These are phyloP conservation scores for Suillus discolor DNA, from an alignment of 768 basidiomycete genomes.

Conservation along the genomic window DNA sequence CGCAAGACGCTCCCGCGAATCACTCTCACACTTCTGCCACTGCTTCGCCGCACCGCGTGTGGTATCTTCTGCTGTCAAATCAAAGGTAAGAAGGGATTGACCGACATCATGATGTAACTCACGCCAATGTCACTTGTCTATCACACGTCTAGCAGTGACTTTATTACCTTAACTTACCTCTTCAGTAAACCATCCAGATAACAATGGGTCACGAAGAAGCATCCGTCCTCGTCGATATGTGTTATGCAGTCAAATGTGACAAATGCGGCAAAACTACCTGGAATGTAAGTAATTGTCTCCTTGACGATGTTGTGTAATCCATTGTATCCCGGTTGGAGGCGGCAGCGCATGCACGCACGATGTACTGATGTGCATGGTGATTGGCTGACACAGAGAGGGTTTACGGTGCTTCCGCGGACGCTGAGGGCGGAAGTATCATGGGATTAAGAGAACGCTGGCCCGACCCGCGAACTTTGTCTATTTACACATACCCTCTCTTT, in stretches of 20 bases:
- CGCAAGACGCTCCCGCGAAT: conserved; percentile 4
- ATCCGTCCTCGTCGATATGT: conserved; percentile 49
- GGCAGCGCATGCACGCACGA: conserved; percentile 19
- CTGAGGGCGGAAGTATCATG: conserved; percentile 11
- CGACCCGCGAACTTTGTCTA: conserved; percentile 14
- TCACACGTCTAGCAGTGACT: conserved; percentile 18
- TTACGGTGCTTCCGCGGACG: conserved; percentile 18
- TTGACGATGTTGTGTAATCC: conserved; percentile 25
- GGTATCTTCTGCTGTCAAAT: neutral
- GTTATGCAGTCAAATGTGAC: conserved; percentile 58
- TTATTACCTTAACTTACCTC: conserved; percentile 37
- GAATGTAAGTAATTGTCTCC: conserved; percentile 50
- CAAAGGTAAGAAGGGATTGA: conserved; percentile 3
- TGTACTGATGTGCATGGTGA: conserved; percentile 17
- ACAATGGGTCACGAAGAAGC: conserved; percentile 25
- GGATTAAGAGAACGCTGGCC: conserved; percentile 5
- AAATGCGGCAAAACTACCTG: conserved; percentile 72
- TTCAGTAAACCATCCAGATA: conserved; percentile 14
- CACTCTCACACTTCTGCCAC: conserved; percentile 8
- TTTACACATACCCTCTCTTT: conserved; percentile 7
- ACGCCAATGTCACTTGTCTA: neutral
- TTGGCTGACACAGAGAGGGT: conserved; percentile 17
- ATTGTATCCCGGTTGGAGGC: conserved; percentile 22
- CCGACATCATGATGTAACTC: conserved; percentile 6
- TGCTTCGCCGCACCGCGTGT: conserved; percentile 3